Evolutionary conservation across 2,329 filamentous ascomycete genomes (phyloP).

Genomic region (Dothistroma septosporum): DNA sequence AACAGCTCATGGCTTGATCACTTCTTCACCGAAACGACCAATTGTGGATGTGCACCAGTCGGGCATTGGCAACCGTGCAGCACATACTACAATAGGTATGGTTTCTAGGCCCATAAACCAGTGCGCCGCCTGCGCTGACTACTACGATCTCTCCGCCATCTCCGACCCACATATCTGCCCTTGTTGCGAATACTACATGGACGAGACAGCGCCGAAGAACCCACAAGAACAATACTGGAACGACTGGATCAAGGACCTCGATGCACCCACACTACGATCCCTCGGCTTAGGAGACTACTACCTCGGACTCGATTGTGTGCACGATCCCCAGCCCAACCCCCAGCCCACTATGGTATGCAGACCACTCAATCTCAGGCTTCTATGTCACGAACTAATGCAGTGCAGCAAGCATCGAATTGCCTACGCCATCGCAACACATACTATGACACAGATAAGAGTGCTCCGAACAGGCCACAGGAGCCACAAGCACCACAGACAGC

Average conservation of each 20-base stretch:
- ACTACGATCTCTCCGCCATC: background rate
- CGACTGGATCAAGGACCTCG: background rate
- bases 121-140: background rate
- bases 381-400: background rate
- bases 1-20: background rate
- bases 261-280: background rate
- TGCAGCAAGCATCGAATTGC: background rate
- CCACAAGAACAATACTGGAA: background rate
- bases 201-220: background rate
- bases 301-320: background rate
- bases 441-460: background rate
- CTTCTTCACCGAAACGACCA: too few relatives aligned
- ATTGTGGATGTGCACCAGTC: background rate
- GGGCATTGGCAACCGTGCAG: background rate
- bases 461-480: background rate
- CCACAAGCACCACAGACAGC: background rate
- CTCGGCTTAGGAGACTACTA: background rate
- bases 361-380: background rate
- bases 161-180: too few relatives aligned
- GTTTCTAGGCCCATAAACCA: background rate
- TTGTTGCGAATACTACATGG: background rate
- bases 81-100: background rate
- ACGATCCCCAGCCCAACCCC: background rate
- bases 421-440: background rate
- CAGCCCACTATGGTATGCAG: background rate